Percentiles rank a stretch among this genome's conserved stretches.
Evolutionary conservation across 2,329 filamentous ascomycete species (phyloP).

Genomic region (Exophiala oligosperma): DNA sequence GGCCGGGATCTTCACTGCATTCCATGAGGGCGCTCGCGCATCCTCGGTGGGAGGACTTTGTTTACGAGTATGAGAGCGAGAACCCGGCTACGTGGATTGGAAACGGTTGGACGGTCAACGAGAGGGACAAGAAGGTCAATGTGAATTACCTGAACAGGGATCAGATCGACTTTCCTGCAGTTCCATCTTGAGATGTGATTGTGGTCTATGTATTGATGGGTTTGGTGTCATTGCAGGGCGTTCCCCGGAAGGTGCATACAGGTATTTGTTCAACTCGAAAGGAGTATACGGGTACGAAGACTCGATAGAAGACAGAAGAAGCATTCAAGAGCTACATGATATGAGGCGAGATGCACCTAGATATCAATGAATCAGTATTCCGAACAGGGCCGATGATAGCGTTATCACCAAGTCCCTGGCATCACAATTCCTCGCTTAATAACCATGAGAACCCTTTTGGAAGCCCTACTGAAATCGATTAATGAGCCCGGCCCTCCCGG

Average conservation of each 20-base stretch:
- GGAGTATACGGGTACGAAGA: no score
- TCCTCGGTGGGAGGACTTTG: conserved; percentile 49
- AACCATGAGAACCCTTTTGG: no score
- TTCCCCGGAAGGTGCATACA: not conserved
- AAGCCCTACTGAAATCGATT: no score
- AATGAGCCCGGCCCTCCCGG: no score
- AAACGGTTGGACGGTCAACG: conserved; percentile 43
- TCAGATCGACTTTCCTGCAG: conserved; percentile 14
- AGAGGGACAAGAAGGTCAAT: conserved; percentile 11
- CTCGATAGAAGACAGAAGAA: no score
- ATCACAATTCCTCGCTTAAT: no score
- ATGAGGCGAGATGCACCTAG: no score
- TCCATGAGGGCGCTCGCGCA: conserved; percentile 36
- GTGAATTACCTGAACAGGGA: conserved; percentile 12
- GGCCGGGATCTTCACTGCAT: conserved; percentile 37
- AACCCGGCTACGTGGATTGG: conserved; percentile 52
- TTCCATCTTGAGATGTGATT: not conserved
- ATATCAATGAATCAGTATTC: no score
- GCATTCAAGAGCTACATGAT: no score
- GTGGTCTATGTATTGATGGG: not conserved
- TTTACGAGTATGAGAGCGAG: conserved; percentile 42
- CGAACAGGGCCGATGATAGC: no score
- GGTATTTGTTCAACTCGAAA: no score
- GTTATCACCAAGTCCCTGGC: no score
- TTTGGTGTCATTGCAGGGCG: not conserved